These are phyloP conservation scores for Paecilomyces niveus DNA, from an alignment of 2,329 filamentous ascomycete species.

Conservation along the genomic window DNA sequence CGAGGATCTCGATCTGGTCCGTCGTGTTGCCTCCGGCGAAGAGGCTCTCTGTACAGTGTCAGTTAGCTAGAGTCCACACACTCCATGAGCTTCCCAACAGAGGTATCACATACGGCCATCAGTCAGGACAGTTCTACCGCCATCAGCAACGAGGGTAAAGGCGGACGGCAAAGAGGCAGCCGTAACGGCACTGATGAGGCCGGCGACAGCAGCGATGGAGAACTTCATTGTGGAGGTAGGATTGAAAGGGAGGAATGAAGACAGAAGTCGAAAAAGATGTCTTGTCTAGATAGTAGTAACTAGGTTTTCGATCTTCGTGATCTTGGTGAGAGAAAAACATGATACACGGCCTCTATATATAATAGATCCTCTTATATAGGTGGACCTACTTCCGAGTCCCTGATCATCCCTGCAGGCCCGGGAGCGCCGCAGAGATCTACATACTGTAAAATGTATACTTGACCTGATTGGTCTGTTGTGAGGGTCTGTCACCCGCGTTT, in stretches of 20 bases:
- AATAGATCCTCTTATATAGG: neutral
- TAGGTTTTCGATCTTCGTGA: neutral
- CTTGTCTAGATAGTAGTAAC: neutral
- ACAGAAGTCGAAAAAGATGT: neutral
- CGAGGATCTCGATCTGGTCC: neutral
- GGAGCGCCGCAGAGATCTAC: neutral
- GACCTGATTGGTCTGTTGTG: neutral
- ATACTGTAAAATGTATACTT: neutral
- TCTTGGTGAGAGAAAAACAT: neutral
- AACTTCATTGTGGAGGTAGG: slow-evolving; percentile 18
- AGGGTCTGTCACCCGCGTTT: neutral
- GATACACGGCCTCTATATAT: neutral
- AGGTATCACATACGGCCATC: slow-evolving; percentile 16
- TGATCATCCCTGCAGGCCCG: neutral
- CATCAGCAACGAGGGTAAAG: slow-evolving; percentile 21
- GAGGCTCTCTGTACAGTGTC: neutral
- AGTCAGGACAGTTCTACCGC: slow-evolving; percentile 16
- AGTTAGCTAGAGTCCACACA: neutral
- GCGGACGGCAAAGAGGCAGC: slow-evolving; percentile 16
- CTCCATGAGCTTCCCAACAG: slow-evolving; percentile 1
- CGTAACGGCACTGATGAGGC: slow-evolving; percentile 14
- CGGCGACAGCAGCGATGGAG: slow-evolving; percentile 16
- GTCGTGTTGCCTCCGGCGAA: neutral
- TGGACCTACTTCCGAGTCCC: neutral
- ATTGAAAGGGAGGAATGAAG: neutral